These are phyloP conservation scores for Melaleuca quinquenervia DNA, from an alignment of 345 rosid genomes.

Conservation along the genomic window DNA sequence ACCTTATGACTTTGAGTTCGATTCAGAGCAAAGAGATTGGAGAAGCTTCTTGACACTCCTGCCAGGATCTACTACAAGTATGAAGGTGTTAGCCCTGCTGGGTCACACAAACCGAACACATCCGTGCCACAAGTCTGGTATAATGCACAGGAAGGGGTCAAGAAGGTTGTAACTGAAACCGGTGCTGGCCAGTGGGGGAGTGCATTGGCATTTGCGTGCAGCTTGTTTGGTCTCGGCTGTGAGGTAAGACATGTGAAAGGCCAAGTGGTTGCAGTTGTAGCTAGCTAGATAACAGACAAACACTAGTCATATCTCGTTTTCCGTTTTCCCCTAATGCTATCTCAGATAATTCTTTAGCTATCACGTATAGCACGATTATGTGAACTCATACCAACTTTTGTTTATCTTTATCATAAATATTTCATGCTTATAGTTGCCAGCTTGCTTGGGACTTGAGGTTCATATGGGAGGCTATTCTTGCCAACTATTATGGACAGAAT, in stretches of 20 bases:
- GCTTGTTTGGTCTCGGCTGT: conserved; percentile 66
- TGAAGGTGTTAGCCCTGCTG: conserved; percentile 95
- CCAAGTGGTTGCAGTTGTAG: not conserved
- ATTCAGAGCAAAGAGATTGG: conserved; percentile 86
- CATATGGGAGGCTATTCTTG: not conserved
- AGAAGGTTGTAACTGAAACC: conserved; percentile 81
- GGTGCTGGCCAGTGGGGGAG: conserved; percentile 99
- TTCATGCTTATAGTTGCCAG: not conserved
- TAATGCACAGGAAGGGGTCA: conserved; percentile 66
- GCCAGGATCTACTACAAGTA: conserved; percentile 92
- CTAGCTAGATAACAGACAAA: not conserved
- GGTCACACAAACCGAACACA: conserved; percentile 88
- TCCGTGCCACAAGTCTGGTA: conserved; percentile 87
- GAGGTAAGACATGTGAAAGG: conserved; percentile 34
- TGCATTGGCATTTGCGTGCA: conserved; percentile 81
- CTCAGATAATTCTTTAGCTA: not conserved
- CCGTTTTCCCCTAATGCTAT: not conserved
- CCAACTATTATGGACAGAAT: not conserved
- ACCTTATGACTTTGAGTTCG: not conserved
- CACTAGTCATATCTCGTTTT: not conserved
- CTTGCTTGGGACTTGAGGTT: not conserved
- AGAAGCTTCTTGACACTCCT: conserved; percentile 79
- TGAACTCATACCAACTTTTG: not conserved
- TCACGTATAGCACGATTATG: not conserved
- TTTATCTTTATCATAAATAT: not conserved